Evolutionary conservation across 164 flowering plant species (phyloP).

Genomic region (Vitis labrusca): DNA sequence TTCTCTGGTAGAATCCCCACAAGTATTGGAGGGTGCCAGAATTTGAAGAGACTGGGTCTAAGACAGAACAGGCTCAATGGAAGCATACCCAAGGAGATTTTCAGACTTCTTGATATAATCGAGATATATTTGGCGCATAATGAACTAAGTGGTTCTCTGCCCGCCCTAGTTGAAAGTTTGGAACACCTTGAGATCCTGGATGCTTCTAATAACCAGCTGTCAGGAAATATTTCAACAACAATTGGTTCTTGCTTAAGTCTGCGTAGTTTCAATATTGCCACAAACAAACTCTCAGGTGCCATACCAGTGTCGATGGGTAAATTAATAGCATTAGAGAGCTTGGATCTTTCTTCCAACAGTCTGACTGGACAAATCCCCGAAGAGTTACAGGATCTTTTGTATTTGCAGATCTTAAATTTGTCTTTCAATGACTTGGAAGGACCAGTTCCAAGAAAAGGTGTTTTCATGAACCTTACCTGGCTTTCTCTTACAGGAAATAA

Average conservation of each 20-base stretch:
- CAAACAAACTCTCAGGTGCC: neutral
- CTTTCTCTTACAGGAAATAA: constrained; percentile 5
- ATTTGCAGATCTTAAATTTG: neutral
- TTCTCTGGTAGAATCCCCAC: constrained; percentile 17
- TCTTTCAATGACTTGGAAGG: constrained; percentile 13
- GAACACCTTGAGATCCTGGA: constrained; percentile 1
- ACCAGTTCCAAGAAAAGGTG: constrained; percentile 1
- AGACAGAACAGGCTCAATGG: constrained; percentile 1
- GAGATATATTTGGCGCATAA: neutral
- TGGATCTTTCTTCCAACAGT: constrained; percentile 3
- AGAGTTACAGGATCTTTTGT: neutral
- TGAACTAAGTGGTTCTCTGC: neutral
- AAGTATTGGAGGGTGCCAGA: constrained; percentile 2
- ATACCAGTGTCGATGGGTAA: neutral
- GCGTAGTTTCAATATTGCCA: neutral
- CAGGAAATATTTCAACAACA: neutral
- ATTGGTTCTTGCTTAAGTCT: neutral
- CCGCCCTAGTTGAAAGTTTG: neutral
- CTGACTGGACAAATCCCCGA: neutral
- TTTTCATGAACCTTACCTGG: neutral
- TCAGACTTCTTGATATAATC: neutral
- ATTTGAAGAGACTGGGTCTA: neutral
- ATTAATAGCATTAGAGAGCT: neutral
- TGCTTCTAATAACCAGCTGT: neutral
- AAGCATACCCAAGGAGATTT: constrained; percentile 10